Evolutionary conservation across 23 red algal species (phyloP), one percentile per base, ranked within the genome.

Genomic region (Cyanidiococcus yangmingshanensis): DNA sequence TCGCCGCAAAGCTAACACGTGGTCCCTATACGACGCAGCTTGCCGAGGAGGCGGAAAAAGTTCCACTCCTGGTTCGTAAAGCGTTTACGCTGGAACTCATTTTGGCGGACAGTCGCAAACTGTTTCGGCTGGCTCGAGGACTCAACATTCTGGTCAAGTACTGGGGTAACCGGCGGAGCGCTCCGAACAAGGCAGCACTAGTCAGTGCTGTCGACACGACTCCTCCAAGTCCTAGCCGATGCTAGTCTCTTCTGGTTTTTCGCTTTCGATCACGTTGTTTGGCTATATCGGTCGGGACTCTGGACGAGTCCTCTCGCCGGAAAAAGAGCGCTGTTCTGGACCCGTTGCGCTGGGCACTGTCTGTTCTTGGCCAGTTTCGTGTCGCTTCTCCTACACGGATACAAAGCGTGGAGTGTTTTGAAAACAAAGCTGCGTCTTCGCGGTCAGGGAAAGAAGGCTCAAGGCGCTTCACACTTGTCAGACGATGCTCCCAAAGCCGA

Each of bases 1-100:
- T 82, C 50, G 27, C 63, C 32, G 63, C 63, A 25, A 71, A 71
- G 63, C 7, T 35, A 2, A 29, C 27, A 29, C 63, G 63, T 7
- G 63, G 63, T 17, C n/a, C 32, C n/a, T 54, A 54, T 54, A 54
- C 45, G 0, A 36, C 75, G 0, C 88, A 85, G 67, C 85, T 82
- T 67, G 27, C 27, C 3, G 27, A 25, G 7, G 32, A 71, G 7
- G 12, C 63, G 63, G 63, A 25, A 29, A 12, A 29, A 3, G 63
- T 25, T 71, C n/a, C 32, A 35, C 63, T 71, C 3, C 21, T 71
- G 7, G 63, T 7, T 3, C 21, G 7, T 3, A 71, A 71, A 35
- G 63, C 63, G 63, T 7, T 35, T 7, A 71, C 32, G 3, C 27
- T 71, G 63, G 63, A 71, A 35, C n/a, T 35, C 16, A 12, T 25